Evolutionary conservation across 208 protist species (phyloP).

Genomic region (Kentomonas sorsogonicus): DNA sequence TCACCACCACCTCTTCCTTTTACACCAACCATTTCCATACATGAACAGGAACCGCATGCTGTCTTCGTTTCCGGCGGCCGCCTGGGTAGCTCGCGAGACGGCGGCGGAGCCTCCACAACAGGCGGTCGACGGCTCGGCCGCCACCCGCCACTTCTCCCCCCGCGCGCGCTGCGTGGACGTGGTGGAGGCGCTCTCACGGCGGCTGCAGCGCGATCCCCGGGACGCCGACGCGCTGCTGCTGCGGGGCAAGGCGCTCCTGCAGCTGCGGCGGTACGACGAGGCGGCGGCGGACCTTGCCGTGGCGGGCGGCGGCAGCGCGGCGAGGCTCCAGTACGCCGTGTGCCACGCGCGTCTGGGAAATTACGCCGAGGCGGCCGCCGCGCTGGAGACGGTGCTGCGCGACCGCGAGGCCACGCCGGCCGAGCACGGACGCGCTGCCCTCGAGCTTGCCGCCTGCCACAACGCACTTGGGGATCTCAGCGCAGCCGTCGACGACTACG

Average conservation of each 20-base stretch:
- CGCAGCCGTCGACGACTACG: conserved; percentile 75
- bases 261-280: neutral
- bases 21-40: too few species aligned
- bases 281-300: neutral
- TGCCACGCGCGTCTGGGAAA: conserved; percentile 45
- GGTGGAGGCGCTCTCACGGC: too few species aligned
- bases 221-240: too few species aligned
- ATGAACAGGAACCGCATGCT: too few species aligned
- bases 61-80: too few species aligned
- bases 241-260: too few species aligned
- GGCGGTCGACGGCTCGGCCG: too few species aligned
- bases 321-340: conserved; percentile 40
- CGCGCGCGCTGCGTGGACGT: conserved; percentile 1
- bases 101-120: too few species aligned
- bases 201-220: too few species aligned
- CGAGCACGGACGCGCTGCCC: conserved; percentile 47
- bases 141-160: neutral
- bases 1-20: too few species aligned
- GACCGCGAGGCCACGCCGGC: conserved; percentile 23
- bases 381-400: conserved; percentile 61
- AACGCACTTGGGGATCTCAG: conserved; percentile 64
- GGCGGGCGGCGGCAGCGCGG: conserved; percentile 13
- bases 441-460: conserved; percentile 67
- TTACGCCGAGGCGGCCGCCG: conserved; percentile 47
- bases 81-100: too few species aligned